These are phyloP conservation scores for Stephania cephalantha DNA, from an alignment of 164 flowering plant genomes.

Conservation along the genomic window DNA sequence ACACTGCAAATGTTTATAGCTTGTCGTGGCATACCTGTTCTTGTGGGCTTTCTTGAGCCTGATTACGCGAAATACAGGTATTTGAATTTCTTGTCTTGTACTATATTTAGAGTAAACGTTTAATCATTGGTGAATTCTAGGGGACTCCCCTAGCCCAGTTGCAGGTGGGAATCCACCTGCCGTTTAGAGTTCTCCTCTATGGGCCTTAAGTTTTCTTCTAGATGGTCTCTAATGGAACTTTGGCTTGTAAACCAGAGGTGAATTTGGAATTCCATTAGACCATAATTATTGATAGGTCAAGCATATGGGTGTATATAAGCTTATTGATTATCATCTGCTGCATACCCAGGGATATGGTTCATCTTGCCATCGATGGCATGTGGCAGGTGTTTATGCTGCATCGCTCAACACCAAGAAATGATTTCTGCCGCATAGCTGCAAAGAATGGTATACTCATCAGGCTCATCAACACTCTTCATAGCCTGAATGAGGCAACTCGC, in stretches of 20 bases:
- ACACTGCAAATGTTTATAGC: conserved; percentile 99
- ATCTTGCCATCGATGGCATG: conserved; percentile 97
- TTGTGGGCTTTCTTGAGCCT: conserved; percentile 95
- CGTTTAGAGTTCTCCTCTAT: not conserved
- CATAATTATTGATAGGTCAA: not conserved
- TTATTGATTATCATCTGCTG: conserved; percentile 15
- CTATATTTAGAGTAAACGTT: not conserved
- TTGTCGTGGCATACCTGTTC: conserved; percentile 88
- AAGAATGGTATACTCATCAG: conserved; percentile 88
- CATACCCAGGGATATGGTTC: conserved; percentile 91
- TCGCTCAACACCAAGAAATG: conserved; percentile 83
- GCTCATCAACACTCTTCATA: conserved; percentile 91
- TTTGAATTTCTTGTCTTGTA: conserved; percentile 9
- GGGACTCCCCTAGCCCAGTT: not conserved
- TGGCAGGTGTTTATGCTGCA: conserved; percentile 99
- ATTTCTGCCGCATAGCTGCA: conserved; percentile 96
- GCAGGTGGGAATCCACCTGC: not conserved
- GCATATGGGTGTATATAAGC: not conserved
- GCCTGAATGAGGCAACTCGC: conserved; percentile 95
- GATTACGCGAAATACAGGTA: conserved; percentile 97
- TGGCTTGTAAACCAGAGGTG: not conserved
- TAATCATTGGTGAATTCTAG: not conserved
- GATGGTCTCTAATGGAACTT: not conserved
- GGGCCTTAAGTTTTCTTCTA: not conserved
- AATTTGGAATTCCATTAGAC: not conserved